Evolutionary conservation across 768 basidiomycete species (phyloP).

Genomic region (Russula vinacea): DNA sequence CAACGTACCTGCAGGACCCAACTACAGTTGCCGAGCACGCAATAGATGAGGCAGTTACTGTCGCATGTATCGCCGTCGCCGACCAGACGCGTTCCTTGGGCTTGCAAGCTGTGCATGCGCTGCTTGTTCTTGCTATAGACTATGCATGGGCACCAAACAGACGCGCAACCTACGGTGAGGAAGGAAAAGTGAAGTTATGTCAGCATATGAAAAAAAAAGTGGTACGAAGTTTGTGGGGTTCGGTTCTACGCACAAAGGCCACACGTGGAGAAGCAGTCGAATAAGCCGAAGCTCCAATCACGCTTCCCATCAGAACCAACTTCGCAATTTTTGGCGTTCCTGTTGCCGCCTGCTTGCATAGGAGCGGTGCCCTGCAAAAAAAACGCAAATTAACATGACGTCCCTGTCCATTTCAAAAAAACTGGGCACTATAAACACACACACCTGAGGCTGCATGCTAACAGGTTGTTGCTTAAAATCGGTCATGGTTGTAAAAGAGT

Average conservation of each 20-base stretch:
- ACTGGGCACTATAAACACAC: too few species aligned
- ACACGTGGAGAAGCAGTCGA: slow-evolving; percentile 27
- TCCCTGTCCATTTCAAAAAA: too few species aligned
- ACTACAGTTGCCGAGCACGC: slow-evolving; percentile 24
- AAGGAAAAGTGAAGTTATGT: background rate
- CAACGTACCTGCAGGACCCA: slow-evolving; percentile 44
- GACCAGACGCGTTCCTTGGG: slow-evolving; percentile 40
- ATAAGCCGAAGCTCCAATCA: slow-evolving; percentile 30
- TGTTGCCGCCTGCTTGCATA: too few species aligned
- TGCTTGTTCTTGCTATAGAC: slow-evolving; percentile 42
- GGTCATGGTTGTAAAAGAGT: too few species aligned
- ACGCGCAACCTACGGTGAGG: slow-evolving; percentile 34
- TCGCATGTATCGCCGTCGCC: slow-evolving; percentile 39
- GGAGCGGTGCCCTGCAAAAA: too few species aligned
- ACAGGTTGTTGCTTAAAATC: too few species aligned
- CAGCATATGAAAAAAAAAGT: slow-evolving; percentile 8
- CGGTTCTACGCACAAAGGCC: background rate
- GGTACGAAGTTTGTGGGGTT: background rate
- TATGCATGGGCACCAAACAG: slow-evolving; percentile 44
- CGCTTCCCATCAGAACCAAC: too few species aligned
- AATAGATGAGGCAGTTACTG: slow-evolving; percentile 42
- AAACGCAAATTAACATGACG: too few species aligned
- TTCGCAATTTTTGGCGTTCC: too few species aligned
- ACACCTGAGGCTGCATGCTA: too few species aligned
- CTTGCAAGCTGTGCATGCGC: slow-evolving; percentile 40